phyloP scores from a whole-genome alignment of 768 basidiomycete species.

The Boletus rubescentipes region DNA sequence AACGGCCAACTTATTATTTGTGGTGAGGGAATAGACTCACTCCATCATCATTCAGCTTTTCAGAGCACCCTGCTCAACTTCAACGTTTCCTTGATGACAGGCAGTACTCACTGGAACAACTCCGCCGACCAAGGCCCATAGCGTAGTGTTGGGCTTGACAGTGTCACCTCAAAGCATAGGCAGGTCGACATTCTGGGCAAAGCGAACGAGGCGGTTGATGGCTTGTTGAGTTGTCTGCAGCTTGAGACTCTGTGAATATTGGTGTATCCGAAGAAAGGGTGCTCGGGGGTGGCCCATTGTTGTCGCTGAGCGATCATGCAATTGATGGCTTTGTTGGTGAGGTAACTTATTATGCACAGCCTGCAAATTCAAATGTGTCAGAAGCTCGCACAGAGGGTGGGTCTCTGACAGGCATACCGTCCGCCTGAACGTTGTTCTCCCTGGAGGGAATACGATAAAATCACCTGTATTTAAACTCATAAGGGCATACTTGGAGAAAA shows the following conservation, averaged over 20 bases:
- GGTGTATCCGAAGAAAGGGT: conserved; percentile 74
- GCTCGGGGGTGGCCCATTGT: conserved; percentile 60
- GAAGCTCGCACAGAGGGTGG: background rate
- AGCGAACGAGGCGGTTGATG: conserved; percentile 69
- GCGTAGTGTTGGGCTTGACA: conserved; percentile 51
- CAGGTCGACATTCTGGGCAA: conserved; percentile 61
- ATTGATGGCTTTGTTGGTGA: conserved; percentile 62
- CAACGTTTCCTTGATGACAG: background rate
- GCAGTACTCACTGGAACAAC: conserved; percentile 34
- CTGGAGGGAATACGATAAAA: conserved; percentile 49
- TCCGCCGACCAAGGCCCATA: conserved; percentile 46
- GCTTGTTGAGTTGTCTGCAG: conserved; percentile 72
- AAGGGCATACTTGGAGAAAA: background rate
- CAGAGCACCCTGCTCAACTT: conserved; percentile 32
- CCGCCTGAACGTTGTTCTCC: conserved; percentile 59
- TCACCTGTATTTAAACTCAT: conserved; percentile 14
- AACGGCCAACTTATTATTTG: conserved; percentile 36
- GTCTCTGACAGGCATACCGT: conserved; percentile 20
- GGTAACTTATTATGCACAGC: conserved; percentile 48
- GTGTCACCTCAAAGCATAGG: conserved; percentile 66
- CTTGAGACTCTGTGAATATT: conserved; percentile 63
- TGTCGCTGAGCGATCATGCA: conserved; percentile 67
- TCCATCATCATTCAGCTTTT: conserved; percentile 70
- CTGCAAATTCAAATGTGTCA: conserved; percentile 13
- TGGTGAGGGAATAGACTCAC: conserved; percentile 35